These are phyloP conservation scores for Ocimum tenuiflorum DNA, from an alignment of 257 asterid species.

Conservation along the genomic window DNA sequence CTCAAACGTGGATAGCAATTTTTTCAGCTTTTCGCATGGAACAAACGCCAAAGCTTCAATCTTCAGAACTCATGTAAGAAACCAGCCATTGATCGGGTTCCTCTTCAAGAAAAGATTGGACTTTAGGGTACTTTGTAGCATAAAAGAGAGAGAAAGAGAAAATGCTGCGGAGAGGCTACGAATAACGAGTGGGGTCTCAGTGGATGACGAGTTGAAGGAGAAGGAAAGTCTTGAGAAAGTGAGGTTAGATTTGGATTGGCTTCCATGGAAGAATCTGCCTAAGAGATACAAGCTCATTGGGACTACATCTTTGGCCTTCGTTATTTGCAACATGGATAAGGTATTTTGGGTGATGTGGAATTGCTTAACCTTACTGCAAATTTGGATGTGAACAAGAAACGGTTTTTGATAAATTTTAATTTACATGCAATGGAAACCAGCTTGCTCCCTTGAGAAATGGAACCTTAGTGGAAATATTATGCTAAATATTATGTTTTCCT, in stretches of 20 bases:
- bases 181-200: conserved; percentile 32
- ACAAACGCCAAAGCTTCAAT: conserved; percentile 31
- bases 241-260: conserved; percentile 61
- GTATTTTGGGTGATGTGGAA: conserved; percentile 25
- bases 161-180: conserved; percentile 30
- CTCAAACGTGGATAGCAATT: conserved; percentile 35
- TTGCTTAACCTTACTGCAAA: background rate
- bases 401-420: background rate
- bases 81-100: conserved; percentile 20
- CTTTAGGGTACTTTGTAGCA: conserved; percentile 53
- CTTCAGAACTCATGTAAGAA: conserved; percentile 21
- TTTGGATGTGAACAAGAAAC: background rate
- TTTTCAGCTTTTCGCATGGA: conserved; percentile 19
- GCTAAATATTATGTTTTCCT: background rate
- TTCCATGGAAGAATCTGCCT: conserved; percentile 89
- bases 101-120: conserved; percentile 31
- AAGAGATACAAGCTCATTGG: conserved; percentile 83
- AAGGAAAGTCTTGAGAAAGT: conserved; percentile 27
- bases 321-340: conserved; percentile 97
- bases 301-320: conserved; percentile 86
- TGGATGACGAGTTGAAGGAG: conserved; percentile 41
- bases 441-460: background rate
- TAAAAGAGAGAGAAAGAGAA: conserved; percentile 54
- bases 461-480: background rate
- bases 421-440: background rate